These are phyloP conservation scores for Lignosus rhinocerotis DNA, from an alignment of 1,284 basidiomycete genomes.

Conservation along the genomic window DNA sequence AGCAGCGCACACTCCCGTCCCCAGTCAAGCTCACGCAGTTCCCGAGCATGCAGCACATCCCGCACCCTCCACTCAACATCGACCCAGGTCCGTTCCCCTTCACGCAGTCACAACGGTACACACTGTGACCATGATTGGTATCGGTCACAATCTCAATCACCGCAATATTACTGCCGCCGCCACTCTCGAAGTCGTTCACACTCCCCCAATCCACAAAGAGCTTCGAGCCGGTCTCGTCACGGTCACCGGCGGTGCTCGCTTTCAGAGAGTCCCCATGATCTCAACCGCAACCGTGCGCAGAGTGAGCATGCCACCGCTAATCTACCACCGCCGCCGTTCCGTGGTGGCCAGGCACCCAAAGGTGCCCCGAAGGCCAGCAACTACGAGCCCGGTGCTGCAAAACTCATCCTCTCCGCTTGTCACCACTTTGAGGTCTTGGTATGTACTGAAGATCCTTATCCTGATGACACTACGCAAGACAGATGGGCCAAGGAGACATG, in stretches of 20 bases:
- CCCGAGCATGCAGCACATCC: not conserved
- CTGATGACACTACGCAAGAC: not conserved
- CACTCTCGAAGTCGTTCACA: too few relatives aligned
- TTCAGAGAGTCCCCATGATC: too few relatives aligned
- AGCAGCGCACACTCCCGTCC: not conserved
- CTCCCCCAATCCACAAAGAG: too few relatives aligned
- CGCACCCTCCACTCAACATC: not conserved
- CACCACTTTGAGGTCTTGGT: slow-evolving; percentile 5
- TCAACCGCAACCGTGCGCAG: too few relatives aligned
- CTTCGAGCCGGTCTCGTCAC: too few relatives aligned
- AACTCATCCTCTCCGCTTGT: slow-evolving; percentile 1
- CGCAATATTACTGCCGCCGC: too few relatives aligned
- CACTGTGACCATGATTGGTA: too few relatives aligned
- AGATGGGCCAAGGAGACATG: not conserved
- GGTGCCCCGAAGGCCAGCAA: slow-evolving; percentile 1
- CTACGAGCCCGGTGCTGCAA: slow-evolving; percentile 1
- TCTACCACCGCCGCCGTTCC: slow-evolving; percentile 4
- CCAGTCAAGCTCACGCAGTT: not conserved
- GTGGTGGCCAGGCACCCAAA: not conserved
- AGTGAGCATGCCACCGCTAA: too few relatives aligned
- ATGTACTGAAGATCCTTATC: slow-evolving; percentile 6
- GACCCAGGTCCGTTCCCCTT: too few relatives aligned
- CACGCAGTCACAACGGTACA: too few relatives aligned
- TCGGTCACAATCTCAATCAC: too few relatives aligned
- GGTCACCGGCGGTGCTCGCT: too few relatives aligned